A percentile compares a stretch with the other conserved stretches of the same genome.
These are phyloP conservation scores for Cubamyces sp. DNA, from an alignment of 768 basidiomycete species.

Conservation along the genomic window DNA sequence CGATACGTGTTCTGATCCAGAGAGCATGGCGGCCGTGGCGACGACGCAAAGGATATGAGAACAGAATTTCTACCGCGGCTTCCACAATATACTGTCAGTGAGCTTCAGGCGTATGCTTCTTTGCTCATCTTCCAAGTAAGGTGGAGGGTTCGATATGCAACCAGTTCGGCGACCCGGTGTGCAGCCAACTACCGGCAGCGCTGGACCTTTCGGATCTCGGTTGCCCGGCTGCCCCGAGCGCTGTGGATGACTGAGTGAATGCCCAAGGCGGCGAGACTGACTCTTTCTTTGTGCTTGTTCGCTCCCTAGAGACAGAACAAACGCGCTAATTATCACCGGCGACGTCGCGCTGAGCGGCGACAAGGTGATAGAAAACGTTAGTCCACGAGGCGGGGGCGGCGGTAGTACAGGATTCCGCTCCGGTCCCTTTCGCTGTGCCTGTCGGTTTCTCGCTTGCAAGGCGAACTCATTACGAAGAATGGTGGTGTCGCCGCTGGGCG, in stretches of 20 bases:
- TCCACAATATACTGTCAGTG: no score
- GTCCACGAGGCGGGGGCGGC: not conserved
- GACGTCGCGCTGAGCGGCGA: not conserved
- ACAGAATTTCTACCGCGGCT: no score
- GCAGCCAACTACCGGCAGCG: not conserved
- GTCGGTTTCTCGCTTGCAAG: no score
- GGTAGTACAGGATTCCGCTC: conserved; percentile 1
- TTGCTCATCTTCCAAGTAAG: no score
- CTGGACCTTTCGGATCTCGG: conserved; percentile 2
- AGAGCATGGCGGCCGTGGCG: no score
- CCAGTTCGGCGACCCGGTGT: not conserved
- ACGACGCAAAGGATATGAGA: no score
- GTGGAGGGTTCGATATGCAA: not conserved
- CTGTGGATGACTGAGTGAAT: not conserved
- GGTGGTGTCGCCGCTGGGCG: no score
- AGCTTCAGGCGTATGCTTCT: no score
- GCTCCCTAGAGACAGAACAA: not conserved
- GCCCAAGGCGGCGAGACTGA: not conserved
- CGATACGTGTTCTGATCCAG: no score
- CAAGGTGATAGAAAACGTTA: not conserved
- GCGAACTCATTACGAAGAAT: no score
- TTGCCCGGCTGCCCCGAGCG: conserved; percentile 1
- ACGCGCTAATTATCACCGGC: not conserved
- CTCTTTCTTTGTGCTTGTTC: conserved; percentile 1
- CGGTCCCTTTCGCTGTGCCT: no score